These are phyloP conservation scores for Alternaria gaisen DNA, from an alignment of 2,329 filamentous ascomycete species.

Conservation along the genomic window DNA sequence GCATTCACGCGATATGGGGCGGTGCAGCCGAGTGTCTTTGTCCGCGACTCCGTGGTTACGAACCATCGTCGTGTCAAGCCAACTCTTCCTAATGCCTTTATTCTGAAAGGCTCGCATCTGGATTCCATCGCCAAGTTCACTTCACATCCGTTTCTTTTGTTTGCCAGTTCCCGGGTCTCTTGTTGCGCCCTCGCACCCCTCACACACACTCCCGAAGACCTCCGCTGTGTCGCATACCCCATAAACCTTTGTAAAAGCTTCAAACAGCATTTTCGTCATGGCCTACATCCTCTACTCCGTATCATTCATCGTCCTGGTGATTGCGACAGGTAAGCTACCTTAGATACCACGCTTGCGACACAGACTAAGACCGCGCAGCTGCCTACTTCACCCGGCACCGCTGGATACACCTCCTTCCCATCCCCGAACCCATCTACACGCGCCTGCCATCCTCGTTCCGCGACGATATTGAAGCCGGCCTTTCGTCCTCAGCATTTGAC, in stretches of 20 bases:
- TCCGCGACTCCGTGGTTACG: constrained; percentile 19
- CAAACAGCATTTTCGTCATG: constrained; percentile 62
- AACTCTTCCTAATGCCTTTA: constrained; percentile 8
- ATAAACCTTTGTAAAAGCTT: constrained; percentile 7
- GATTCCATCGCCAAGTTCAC: constrained; percentile 13
- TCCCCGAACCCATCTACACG: constrained; percentile 73
- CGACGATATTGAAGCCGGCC: constrained; percentile 85
- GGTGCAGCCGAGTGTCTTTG: constrained; percentile 24
- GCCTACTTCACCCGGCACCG: constrained; percentile 81
- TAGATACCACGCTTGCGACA: constrained; percentile 10
- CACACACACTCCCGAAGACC: constrained; percentile 26
- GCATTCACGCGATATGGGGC: constrained; percentile 21
- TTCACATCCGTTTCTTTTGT: constrained; percentile 22
- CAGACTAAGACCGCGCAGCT: constrained; percentile 53
- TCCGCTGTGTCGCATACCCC: constrained; percentile 23
- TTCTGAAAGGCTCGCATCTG: constrained; percentile 12
- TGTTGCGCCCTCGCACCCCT: constrained; percentile 14
- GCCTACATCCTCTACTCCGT: constrained; percentile 81
- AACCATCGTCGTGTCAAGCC: constrained; percentile 12
- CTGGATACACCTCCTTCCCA: constrained; percentile 77
- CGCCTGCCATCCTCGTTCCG: constrained; percentile 80
- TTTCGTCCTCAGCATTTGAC: constrained; percentile 85
- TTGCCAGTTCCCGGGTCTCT: constrained; percentile 6
- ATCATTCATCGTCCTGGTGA: constrained; percentile 74
- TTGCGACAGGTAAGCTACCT: constrained; percentile 69